These are phyloP conservation scores for Cystobasidium slooffiae DNA, from an alignment of 1,284 basidiomycete genomes.

Conservation along the genomic window DNA sequence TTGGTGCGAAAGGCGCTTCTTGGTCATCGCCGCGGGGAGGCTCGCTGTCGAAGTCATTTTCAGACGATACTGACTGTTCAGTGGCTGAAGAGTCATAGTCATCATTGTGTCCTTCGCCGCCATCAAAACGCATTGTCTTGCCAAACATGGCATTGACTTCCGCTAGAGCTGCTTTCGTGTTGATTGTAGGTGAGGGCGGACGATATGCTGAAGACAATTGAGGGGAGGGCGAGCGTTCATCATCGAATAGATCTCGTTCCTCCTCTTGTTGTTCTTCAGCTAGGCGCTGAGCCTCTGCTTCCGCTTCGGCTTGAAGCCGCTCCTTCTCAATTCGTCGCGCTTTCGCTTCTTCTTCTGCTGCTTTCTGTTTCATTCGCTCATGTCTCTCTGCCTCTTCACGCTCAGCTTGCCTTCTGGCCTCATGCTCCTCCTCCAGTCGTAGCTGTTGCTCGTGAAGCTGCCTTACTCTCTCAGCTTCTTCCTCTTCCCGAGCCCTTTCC, in stretches of 20 bases:
- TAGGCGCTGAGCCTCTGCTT: background rate
- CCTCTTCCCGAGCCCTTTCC: constrained; percentile 6
- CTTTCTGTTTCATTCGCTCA: constrained; percentile 6
- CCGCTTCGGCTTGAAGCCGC: constrained; percentile 2
- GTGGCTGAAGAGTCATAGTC: constrained; percentile 51
- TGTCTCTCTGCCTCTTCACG: background rate
- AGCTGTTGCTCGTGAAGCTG: background rate
- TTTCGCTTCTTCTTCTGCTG: background rate
- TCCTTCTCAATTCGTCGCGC: constrained; percentile 1
- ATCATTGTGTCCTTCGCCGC: constrained; percentile 58
- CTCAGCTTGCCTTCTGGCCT: background rate
- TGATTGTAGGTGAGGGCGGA: constrained; percentile 72
- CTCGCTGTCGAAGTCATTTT: constrained; percentile 36
- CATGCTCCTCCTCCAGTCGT: background rate
- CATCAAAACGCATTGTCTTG: constrained; percentile 62
- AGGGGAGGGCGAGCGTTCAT: constrained; percentile 5
- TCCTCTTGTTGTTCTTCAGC: constrained; percentile 14
- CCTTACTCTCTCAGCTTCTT: background rate
- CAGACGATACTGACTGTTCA: constrained; percentile 40
- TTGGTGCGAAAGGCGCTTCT: constrained; percentile 17
- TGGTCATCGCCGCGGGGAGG: constrained; percentile 25
- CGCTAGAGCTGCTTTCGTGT: constrained; percentile 86
- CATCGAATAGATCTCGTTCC: background rate
- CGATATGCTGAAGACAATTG: constrained; percentile 16
- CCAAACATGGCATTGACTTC: constrained; percentile 94